phyloP scores from a whole-genome alignment of 495 filamentous ascomycete genomes.

The Pseudevernia furfuracea region DNA sequence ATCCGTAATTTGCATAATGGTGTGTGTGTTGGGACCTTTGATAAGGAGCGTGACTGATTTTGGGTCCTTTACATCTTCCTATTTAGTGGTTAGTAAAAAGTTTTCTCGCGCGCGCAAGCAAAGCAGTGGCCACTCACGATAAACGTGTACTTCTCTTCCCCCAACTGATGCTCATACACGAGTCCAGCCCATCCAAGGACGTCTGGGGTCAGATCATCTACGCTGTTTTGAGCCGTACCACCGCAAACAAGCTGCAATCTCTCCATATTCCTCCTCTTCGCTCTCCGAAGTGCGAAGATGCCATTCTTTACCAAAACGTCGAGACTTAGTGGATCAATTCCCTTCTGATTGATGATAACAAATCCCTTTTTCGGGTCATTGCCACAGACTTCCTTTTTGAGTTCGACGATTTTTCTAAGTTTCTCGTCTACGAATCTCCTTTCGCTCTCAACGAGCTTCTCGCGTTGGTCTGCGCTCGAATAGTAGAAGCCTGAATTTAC shows the following conservation, averaged over 20 bases:
- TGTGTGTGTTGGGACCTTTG: constrained; percentile 95
- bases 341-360: constrained; percentile 98
- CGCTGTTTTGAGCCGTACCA: constrained; percentile 86
- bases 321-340: constrained; percentile 91
- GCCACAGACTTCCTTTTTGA: constrained; percentile 97
- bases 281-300: constrained; percentile 85
- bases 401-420: constrained; percentile 91
- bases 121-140: constrained; percentile 40
- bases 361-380: constrained; percentile 92
- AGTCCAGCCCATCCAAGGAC: constrained; percentile 92
- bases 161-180: constrained; percentile 95
- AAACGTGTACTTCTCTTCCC: constrained; percentile 98
- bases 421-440: constrained; percentile 94
- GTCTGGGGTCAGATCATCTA: constrained; percentile 83
- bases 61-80: constrained; percentile 94
- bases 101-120: not conserved
- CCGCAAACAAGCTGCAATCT: constrained; percentile 90
- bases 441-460: constrained; percentile 96
- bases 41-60: constrained; percentile 98
- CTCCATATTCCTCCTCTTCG: constrained; percentile 98
- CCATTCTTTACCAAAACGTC: constrained; percentile 97
- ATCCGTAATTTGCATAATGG: constrained; percentile 91
- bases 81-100: constrained; percentile 23
- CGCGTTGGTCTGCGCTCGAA: constrained; percentile 88
- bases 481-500: constrained; percentile 99